A percentile compares a stretch with the other conserved stretches of the same genome.
Evolutionary conservation across 2,329 filamentous ascomycete species (phyloP).

Genomic region (Fusarium pilosicola): DNA sequence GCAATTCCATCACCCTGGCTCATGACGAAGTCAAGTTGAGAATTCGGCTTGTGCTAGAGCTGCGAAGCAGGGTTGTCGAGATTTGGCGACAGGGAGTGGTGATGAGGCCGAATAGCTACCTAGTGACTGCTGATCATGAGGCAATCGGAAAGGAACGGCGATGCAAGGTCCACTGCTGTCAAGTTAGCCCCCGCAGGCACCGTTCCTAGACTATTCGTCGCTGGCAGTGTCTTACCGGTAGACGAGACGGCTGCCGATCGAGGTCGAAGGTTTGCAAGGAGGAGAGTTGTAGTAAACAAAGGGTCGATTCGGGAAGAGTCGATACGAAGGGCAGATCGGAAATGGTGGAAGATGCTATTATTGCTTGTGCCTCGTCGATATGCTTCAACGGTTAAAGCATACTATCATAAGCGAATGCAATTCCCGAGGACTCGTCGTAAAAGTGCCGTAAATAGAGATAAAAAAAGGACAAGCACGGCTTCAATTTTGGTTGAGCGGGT

Average conservation of each 20-base stretch:
- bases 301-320: neutral
- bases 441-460: constrained; percentile 18
- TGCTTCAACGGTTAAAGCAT: neutral
- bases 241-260: constrained; percentile 15
- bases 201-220: constrained; percentile 8
- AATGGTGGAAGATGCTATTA: neutral
- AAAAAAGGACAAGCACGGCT: constrained; percentile 9
- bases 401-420: constrained; percentile 10
- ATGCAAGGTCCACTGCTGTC: constrained; percentile 41
- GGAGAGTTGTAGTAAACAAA: neutral
- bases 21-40: constrained; percentile 38
- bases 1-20: constrained; percentile 38
- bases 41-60: constrained; percentile 26
- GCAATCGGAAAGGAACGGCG: constrained; percentile 41
- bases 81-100: constrained; percentile 38
- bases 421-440: constrained; percentile 8
- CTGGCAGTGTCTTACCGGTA: neutral
- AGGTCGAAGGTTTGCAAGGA: neutral
- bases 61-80: constrained; percentile 35
- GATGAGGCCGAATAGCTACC: constrained; percentile 32
- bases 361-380: constrained; percentile 9
- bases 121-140: constrained; percentile 42
- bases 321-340: neutral
- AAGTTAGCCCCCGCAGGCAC: constrained; percentile 25
- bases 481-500: constrained; percentile 11